Evolutionary conservation across 176 grass and related monocot species (phyloP), one percentile per base, ranked within the genome.

Genomic region (Avena atlantica): DNA sequence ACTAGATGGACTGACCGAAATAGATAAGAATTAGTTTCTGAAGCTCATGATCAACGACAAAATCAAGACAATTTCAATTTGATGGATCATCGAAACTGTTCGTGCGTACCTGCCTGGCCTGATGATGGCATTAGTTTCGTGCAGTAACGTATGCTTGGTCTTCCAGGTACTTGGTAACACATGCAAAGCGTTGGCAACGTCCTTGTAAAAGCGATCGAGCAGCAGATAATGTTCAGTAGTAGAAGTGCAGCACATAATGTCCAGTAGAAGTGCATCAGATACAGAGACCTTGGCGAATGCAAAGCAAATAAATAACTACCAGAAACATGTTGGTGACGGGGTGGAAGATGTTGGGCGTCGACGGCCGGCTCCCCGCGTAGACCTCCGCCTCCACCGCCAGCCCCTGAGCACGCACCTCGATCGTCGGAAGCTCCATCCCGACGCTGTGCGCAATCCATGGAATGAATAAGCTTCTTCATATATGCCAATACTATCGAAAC

Each of bases 391-490:
- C 82, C 69, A 95, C 81, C 10, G 36, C 68, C 55, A 95, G 78
- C 23, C 89, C 52, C 67, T 88, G 20, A 2, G 89, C 89, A 1
- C 88, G 87, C 63, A 92, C 90, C 77, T 95, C 93, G 16, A 95
- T 90, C 17, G 88, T 86, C 12, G 93, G 88, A 70, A 90, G 65
- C 74, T 95, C 88, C 59, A 95, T 81, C 42, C 90, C 93, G 5
- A 90, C 93, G 59, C 90, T 95, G 53, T 21, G 82, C 12, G 23
- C 13, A 50, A 3, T 81, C 58, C 15, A 59, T 8, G 53, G 16
- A 53, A 53, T 53, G 5, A 82, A 82, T 16, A 82, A 37, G 47
- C 24, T 65, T 29, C 23, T 63, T 12, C 61, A 25, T 63, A 24
- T 62, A 62, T 62, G 59, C n/a, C 11, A 7, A 11, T 19, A 78